Evolutionary conservation across 345 rosid genomes (phyloP), one percentile per base, ranked within the genome.

Genomic region (Salix viminalis): DNA sequence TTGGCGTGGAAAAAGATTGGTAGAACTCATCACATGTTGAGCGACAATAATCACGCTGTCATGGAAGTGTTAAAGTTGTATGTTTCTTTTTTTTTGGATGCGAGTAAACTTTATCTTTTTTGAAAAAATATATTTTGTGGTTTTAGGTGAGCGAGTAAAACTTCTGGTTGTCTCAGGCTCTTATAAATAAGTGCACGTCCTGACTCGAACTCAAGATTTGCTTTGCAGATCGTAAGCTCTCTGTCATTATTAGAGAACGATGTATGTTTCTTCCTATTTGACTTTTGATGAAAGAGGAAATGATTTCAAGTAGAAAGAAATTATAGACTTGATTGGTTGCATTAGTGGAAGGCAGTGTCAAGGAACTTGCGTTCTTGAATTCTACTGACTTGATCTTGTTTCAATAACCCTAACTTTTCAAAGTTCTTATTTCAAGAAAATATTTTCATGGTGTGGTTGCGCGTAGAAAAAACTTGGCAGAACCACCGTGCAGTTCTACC

Each of bases 71-170:
- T n/a, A 12, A 41, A 32, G 34, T 32, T 32, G 34, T 32, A 30
- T 30, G 32, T 2, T 30, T 30, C 32, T 30, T 30, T 32, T 32
- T 30, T 30, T 30, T 28, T 28, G 30, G 32, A 30, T 3, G 32
- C 0, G 3, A 0, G 34, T 0, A 32, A 32, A 32, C 34, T 32
- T 0, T 3, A 32, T 32, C 34, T 32, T 3, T 3, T 32, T 0
- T n/a, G n/a, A n/a, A 0, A 32, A 32, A 32, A 32, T 32, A 0
- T 32, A 32, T 32, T 32, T 32, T 32, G 34, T 32, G 34, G 34
- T 32, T 4, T 0, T 4, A 32, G 4, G 0, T 2, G 4, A 32
- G 4, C 0, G 0, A 32, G 34, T 32, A 3, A 32, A 32, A 32
- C 4, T 32, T 32, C 34, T 32, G 34, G 34, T 32, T 32, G 34